Conservation (phyloP, 1,284 basidiomycete species). For the Leccinum subspadiceum region DNA sequence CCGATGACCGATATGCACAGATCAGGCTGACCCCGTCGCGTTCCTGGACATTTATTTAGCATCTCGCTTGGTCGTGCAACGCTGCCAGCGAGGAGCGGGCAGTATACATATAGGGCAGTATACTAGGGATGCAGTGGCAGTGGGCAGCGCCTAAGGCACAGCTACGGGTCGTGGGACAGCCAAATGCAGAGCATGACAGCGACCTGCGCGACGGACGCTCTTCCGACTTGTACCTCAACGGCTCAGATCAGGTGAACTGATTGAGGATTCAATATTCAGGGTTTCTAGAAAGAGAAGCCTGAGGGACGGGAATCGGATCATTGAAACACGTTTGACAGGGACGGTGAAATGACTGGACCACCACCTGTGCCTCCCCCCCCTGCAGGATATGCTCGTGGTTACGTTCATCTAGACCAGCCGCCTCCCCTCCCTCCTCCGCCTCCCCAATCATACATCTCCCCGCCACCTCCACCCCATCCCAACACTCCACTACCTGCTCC, state of each 20-base stretch:
- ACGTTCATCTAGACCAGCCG: conserved; percentile 19
- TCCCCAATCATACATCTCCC: conserved; percentile 29
- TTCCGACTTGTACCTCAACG: background rate
- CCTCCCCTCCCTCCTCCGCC: conserved; percentile 47
- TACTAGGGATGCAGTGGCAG: too few relatives aligned
- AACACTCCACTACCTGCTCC: conserved; percentile 63
- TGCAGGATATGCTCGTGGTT: conserved; percentile 4
- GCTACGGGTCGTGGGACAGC: conserved; percentile 4
- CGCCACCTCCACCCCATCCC: conserved; percentile 22
- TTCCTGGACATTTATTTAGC: too few relatives aligned
- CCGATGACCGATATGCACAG: too few relatives aligned
- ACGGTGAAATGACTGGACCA: conserved; percentile 8
- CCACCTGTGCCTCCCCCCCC: conserved; percentile 31
- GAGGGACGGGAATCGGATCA: background rate
- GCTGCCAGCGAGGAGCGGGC: too few relatives aligned
- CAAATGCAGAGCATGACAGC: background rate
- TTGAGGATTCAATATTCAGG: background rate
- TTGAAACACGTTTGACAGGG: conserved; percentile 5
- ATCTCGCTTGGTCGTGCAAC: too few relatives aligned
- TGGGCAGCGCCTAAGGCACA: background rate
- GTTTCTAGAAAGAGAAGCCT: background rate
- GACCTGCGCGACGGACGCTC: background rate
- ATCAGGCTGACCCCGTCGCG: too few relatives aligned
- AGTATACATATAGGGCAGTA: too few relatives aligned
- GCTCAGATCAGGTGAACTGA: background rate